Evolutionary conservation across 2,329 filamentous ascomycete species (phyloP).

Genomic region (Scedosporium aurantiacum): DNA sequence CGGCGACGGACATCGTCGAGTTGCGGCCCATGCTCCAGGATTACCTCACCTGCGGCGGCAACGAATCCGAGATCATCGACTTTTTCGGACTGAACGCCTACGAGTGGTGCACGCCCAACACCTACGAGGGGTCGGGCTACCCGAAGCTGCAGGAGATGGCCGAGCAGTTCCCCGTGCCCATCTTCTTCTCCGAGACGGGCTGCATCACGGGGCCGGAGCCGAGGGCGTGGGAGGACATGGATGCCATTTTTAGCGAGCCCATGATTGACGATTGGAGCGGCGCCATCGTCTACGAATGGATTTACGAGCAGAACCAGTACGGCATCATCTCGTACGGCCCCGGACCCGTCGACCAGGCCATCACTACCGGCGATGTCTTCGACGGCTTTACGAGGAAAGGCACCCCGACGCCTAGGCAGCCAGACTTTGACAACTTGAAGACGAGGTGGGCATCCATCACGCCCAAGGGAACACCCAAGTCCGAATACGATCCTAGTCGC

Average conservation of each 20-base stretch:
- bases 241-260: slow-evolving; percentile 60
- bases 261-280: slow-evolving; percentile 67
- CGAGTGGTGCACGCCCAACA: slow-evolving; percentile 58
- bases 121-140: slow-evolving; percentile 59
- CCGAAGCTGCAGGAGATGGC: slow-evolving; percentile 54
- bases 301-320: slow-evolving; percentile 73
- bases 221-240: slow-evolving; percentile 59
- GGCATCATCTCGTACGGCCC: slow-evolving; percentile 68
- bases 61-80: slow-evolving; percentile 60
- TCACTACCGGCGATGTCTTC: slow-evolving; percentile 41
- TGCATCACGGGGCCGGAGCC: slow-evolving; percentile 55
- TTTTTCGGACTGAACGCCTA: slow-evolving; percentile 84
- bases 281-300: slow-evolving; percentile 83
- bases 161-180: slow-evolving; percentile 64
- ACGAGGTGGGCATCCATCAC: slow-evolving; percentile 62
- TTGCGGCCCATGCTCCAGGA: slow-evolving; percentile 50
- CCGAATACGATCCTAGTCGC: slow-evolving; percentile 51
- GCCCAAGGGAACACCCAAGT: slow-evolving; percentile 56
- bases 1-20: slow-evolving; percentile 70
- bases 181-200: slow-evolving; percentile 83
- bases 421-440: slow-evolving; percentile 71
- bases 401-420: slow-evolving; percentile 59
- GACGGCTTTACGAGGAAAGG: slow-evolving; percentile 62
- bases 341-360: slow-evolving; percentile 33
- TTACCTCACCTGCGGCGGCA: slow-evolving; percentile 69